phyloP scores from a whole-genome alignment of 495 filamentous ascomycete genomes.

The Diplogelasinospora grovesii region DNA sequence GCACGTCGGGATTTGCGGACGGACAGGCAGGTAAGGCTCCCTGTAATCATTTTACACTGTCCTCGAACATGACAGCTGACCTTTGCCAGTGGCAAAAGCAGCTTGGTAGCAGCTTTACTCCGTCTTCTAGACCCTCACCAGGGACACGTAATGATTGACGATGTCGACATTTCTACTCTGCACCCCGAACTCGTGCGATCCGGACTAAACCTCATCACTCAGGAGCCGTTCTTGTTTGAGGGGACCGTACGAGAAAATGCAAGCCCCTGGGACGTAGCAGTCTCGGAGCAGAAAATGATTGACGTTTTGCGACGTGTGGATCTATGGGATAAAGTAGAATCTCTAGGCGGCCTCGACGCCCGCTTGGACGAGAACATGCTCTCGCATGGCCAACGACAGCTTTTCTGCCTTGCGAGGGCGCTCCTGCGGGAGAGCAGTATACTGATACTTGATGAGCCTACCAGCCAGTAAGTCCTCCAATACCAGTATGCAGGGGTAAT shows the following conservation, averaged over 20 bases:
- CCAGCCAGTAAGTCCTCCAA: too few species aligned
- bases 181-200: neutral
- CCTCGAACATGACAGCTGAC: neutral
- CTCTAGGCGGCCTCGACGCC: constrained; percentile 43
- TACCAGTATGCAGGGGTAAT: too few species aligned
- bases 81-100: constrained; percentile 62
- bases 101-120: constrained; percentile 79
- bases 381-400: constrained; percentile 56
- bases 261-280: constrained; percentile 26
- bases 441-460: constrained; percentile 27
- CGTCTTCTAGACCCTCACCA: constrained; percentile 74
- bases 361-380: constrained; percentile 21
- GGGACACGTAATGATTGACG: constrained; percentile 39
- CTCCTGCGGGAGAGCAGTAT: constrained; percentile 33
- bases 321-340: neutral
- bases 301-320: neutral
- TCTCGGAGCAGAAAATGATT: constrained; percentile 18
- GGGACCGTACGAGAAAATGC: constrained; percentile 4
- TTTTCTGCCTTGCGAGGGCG: constrained; percentile 54
- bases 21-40: neutral
- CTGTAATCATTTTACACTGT: neutral
- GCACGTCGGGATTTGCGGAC: neutral
- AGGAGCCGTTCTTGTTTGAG: constrained; percentile 50
- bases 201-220: constrained; percentile 23
- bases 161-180: neutral